These are phyloP conservation scores for Ophiosphaerella narmari DNA, from an alignment of 2,329 filamentous ascomycete genomes.

Conservation along the genomic window DNA sequence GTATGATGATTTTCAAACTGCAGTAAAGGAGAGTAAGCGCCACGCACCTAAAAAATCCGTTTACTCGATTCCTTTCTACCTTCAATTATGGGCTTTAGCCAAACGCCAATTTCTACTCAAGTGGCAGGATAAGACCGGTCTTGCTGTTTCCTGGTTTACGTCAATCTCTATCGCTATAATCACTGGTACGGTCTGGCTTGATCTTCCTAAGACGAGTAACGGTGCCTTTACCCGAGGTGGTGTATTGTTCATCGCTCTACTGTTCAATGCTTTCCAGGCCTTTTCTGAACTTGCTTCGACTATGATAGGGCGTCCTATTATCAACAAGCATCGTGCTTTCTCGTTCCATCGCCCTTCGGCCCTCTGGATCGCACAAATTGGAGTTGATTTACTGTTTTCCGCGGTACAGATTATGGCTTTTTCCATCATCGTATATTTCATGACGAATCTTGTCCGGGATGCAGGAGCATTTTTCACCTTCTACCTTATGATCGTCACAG, in stretches of 20 bases:
- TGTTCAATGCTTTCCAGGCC: constrained; percentile 88
- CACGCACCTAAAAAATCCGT: constrained; percentile 73
- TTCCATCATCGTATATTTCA: constrained; percentile 57
- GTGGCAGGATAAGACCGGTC: constrained; percentile 81
- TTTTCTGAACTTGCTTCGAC: constrained; percentile 76
- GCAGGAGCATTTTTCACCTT: constrained; percentile 56
- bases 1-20: constrained; percentile 75
- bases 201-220: constrained; percentile 65
- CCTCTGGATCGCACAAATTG: constrained; percentile 81
- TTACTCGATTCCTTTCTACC: constrained; percentile 81
- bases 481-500: constrained; percentile 49
- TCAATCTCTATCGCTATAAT: constrained; percentile 77
- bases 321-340: constrained; percentile 84
- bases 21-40: constrained; percentile 79
- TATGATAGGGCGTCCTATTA: constrained; percentile 75
- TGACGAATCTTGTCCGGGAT: constrained; percentile 53
- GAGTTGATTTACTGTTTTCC: constrained; percentile 76
- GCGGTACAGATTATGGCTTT: constrained; percentile 65
- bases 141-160: constrained; percentile 73
- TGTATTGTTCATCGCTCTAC: constrained; percentile 76
- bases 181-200: constrained; percentile 77
- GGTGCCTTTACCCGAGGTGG: constrained; percentile 82
- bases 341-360: constrained; percentile 83
- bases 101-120: constrained; percentile 84
- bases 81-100: constrained; percentile 82